These are phyloP conservation scores for Globisporangium heterothallicum DNA, from an alignment of 352 stramenopile species.

Conservation along the genomic window DNA sequence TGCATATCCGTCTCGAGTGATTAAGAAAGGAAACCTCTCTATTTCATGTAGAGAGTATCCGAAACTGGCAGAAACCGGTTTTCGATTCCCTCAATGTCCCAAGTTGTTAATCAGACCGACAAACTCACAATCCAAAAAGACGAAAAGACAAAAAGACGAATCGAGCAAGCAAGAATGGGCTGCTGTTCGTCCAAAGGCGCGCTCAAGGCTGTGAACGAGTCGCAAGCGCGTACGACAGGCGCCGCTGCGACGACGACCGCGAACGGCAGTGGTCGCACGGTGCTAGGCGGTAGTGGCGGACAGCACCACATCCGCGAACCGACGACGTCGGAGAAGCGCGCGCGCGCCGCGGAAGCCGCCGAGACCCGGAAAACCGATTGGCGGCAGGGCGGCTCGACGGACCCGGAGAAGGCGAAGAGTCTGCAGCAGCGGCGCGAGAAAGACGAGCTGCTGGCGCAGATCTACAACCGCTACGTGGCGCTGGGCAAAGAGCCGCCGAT, in stretches of 20 bases:
- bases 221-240: conserved; percentile 10
- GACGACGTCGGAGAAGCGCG: conserved; percentile 63
- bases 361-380: conserved; percentile 64
- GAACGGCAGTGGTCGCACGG: background rate
- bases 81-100: too few relatives aligned
- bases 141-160: background rate
- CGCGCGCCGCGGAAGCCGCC: conserved; percentile 51
- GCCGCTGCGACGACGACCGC: conserved; percentile 1
- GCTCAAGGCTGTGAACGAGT: conserved; percentile 28
- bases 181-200: conserved; percentile 65
- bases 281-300: conserved; percentile 6
- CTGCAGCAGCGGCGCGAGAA: conserved; percentile 71
- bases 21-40: too few relatives aligned
- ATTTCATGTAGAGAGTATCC: too few relatives aligned
- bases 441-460: conserved; percentile 77
- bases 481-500: conserved; percentile 77
- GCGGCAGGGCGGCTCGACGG: conserved; percentile 60
- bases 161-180: too few relatives aligned
- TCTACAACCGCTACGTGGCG: conserved; percentile 73
- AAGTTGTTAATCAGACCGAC: too few relatives aligned
- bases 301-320: conserved; percentile 26
- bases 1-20: too few relatives aligned
- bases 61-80: too few relatives aligned
- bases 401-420: conserved; percentile 60
- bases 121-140: too few relatives aligned